Evolutionary conservation across 1,284 basidiomycete species (phyloP).

Genomic region (Sporisorium iseilematis-ciliati): DNA sequence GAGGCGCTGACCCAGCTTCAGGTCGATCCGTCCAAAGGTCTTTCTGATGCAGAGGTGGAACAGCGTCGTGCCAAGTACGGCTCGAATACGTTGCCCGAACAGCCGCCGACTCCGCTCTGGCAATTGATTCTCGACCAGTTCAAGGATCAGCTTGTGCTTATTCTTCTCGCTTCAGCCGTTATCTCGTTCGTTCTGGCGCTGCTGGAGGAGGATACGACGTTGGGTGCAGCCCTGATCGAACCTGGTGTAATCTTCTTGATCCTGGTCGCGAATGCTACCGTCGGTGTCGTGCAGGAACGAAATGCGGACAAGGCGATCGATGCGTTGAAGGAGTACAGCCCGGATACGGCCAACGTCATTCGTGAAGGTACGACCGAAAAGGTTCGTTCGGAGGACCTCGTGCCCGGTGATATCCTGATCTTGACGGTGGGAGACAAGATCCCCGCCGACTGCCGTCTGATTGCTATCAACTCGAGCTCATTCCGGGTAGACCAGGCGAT

Average conservation of each 20-base stretch:
- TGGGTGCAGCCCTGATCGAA: constrained; percentile 67
- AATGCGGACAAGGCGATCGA: constrained; percentile 69
- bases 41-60: constrained; percentile 57
- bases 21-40: constrained; percentile 57
- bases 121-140: constrained; percentile 96
- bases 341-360: constrained; percentile 62
- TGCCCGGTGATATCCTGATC: constrained; percentile 67
- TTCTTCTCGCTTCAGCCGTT: constrained; percentile 66
- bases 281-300: constrained; percentile 68
- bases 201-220: constrained; percentile 61
- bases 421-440: constrained; percentile 68
- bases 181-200: constrained; percentile 68
- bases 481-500: constrained; percentile 69
- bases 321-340: constrained; percentile 67
- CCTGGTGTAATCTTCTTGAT: constrained; percentile 69
- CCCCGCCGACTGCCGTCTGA: constrained; percentile 66
- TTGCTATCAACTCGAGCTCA: constrained; percentile 63
- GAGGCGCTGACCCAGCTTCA: constrained; percentile 55
- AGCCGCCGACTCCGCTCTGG: constrained; percentile 89
- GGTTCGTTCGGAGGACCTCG: constrained; percentile 60
- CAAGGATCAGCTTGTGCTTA: constrained; percentile 72
- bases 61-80: constrained; percentile 52
- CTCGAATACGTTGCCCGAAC: constrained; percentile 78
- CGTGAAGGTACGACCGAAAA: constrained; percentile 53
- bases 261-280: constrained; percentile 68